Evolutionary conservation across 2,329 filamentous ascomycete species (phyloP).

Genomic region (Talaromyces sp.): DNA sequence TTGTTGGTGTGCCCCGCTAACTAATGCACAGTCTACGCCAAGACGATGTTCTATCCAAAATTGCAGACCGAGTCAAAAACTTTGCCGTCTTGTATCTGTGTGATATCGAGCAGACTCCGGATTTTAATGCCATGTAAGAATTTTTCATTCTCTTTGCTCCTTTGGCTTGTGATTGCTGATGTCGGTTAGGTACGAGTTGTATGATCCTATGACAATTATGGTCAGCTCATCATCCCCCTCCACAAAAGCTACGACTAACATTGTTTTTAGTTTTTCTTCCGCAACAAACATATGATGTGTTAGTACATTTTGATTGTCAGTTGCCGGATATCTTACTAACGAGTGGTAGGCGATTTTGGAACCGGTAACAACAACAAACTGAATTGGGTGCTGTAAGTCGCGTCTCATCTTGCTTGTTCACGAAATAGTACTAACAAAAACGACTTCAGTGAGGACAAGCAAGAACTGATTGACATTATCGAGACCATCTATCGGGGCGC

Average conservation of each 20-base stretch:
- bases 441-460: slow-evolving; percentile 68
- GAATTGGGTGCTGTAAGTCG: slow-evolving; percentile 69
- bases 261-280: slow-evolving; percentile 69
- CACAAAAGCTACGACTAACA: not conserved
- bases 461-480: slow-evolving; percentile 96
- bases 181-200: slow-evolving; percentile 10
- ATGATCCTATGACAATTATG: slow-evolving; percentile 84
- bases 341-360: slow-evolving; percentile 63
- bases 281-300: slow-evolving; percentile 90
- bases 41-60: slow-evolving; percentile 91
- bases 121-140: slow-evolving; percentile 91
- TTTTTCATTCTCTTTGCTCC: not conserved
- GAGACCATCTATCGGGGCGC: slow-evolving; percentile 98
- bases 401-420: not conserved
- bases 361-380: slow-evolving; percentile 99
- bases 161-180: not conserved
- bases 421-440: not conserved
- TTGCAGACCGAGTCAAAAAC: slow-evolving; percentile 85
- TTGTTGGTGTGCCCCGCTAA: slow-evolving; percentile 47
- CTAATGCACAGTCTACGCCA: slow-evolving; percentile 57
- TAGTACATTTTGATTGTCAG: not conserved
- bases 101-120: slow-evolving; percentile 83
- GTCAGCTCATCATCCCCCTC: slow-evolving; percentile 1
- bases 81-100: slow-evolving; percentile 74
- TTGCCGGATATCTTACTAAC: not conserved